These are phyloP conservation scores for Metarhizium brunneum DNA, from an alignment of 2,329 filamentous ascomycete genomes.

Conservation along the genomic window DNA sequence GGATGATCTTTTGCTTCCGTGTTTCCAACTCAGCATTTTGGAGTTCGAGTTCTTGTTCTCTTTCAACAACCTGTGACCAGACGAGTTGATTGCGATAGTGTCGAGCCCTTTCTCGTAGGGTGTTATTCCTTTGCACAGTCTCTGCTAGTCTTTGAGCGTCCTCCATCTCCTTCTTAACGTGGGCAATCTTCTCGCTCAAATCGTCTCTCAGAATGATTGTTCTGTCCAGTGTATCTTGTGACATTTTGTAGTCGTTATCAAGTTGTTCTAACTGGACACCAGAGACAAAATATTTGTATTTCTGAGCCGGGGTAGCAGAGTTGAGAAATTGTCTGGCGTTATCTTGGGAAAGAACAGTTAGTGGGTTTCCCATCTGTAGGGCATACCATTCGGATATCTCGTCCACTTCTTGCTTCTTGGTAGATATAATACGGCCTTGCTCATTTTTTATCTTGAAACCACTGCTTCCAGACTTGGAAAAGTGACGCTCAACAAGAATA, in stretches of 20 bases:
- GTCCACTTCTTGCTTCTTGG: constrained; percentile 77
- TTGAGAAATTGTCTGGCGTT: constrained; percentile 90
- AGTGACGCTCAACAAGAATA: constrained; percentile 87
- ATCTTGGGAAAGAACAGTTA: constrained; percentile 93
- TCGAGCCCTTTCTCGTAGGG: constrained; percentile 51
- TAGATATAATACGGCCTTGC: constrained; percentile 62
- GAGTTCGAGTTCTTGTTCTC: constrained; percentile 48
- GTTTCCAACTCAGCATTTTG: constrained; percentile 19
- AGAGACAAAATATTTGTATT: constrained; percentile 94
- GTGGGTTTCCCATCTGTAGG: constrained; percentile 90
- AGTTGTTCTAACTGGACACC: constrained; percentile 90
- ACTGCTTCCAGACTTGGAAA: constrained; percentile 63
- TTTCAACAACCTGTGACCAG: constrained; percentile 80
- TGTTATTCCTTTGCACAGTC: constrained; percentile 55
- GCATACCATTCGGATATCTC: constrained; percentile 91
- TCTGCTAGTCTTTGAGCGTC: constrained; percentile 57
- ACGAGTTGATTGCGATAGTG: constrained; percentile 58
- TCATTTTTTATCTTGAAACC: constrained; percentile 81
- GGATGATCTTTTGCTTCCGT: constrained; percentile 16
- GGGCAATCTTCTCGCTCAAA: constrained; percentile 21
- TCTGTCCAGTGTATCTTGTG: constrained; percentile 69
- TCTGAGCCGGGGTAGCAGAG: constrained; percentile 68
- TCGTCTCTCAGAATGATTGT: constrained; percentile 33
- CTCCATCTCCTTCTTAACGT: constrained; percentile 35
- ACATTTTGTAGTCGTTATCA: constrained; percentile 80